These are phyloP conservation scores for Scleroderma citrinum DNA, from an alignment of 768 basidiomycete genomes.

Conservation along the genomic window DNA sequence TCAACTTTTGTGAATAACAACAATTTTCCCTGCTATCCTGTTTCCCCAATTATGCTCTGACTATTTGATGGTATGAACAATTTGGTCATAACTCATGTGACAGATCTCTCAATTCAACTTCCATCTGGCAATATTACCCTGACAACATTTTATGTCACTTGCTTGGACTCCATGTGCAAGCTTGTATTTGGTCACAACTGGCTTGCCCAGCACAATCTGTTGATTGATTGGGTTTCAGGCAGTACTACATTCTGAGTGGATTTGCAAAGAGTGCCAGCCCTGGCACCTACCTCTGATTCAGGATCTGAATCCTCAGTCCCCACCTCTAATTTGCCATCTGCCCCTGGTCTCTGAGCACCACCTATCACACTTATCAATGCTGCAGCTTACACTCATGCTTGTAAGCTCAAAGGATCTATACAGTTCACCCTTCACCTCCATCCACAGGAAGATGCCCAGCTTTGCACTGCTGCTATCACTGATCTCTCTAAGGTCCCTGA, in stretches of 20 bases:
- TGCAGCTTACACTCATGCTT: not conserved
- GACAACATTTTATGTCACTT: conserved; percentile 3
- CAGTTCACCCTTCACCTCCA: not conserved
- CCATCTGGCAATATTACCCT: not conserved
- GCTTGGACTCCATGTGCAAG: conserved; percentile 2
- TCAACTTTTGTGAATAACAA: too few species aligned
- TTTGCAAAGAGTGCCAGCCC: not conserved
- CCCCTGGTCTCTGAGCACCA: not conserved
- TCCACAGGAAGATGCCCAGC: not conserved
- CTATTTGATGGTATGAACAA: too few species aligned
- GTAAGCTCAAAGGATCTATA: not conserved
- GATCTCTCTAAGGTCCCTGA: not conserved
- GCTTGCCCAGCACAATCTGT: not conserved
- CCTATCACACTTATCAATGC: not conserved
- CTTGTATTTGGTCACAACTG: not conserved
- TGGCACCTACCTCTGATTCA: not conserved
- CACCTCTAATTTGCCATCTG: not conserved
- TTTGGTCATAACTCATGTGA: too few species aligned
- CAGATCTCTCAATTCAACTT: not conserved
- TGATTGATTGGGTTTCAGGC: not conserved
- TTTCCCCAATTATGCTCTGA: too few species aligned
- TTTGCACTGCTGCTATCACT: not conserved
- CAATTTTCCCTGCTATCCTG: too few species aligned
- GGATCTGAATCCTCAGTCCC: not conserved
- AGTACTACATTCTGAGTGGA: not conserved